Percentiles rank a stretch among this genome's conserved stretches.
These are phyloP conservation scores for Curvularia lunata DNA, from an alignment of 2,329 filamentous ascomycete genomes.

Conservation along the genomic window DNA sequence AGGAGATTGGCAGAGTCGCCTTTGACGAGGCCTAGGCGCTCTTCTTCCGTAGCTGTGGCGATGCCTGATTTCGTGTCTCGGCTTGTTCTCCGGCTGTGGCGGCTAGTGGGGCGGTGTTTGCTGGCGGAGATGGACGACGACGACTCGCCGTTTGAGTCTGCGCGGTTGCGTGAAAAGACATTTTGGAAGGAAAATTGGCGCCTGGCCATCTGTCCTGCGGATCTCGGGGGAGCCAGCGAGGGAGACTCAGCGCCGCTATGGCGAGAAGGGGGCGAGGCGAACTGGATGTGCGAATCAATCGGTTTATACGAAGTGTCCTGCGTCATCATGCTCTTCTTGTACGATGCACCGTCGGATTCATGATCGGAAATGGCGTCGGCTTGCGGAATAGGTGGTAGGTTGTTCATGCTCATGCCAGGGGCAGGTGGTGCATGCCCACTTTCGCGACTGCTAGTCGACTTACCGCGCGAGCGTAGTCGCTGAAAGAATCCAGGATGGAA, in stretches of 20 bases:
- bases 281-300: constrained; percentile 58
- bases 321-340: constrained; percentile 51
- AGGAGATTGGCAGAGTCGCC: constrained; percentile 61
- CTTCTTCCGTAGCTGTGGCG: constrained; percentile 74
- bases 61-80: constrained; percentile 51
- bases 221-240: constrained; percentile 59
- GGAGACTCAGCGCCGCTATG: constrained; percentile 50
- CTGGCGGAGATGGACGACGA: constrained; percentile 9
- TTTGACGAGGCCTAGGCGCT: constrained; percentile 80
- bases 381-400: constrained; percentile 29
- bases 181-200: constrained; percentile 94
- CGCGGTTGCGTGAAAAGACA: constrained; percentile 67
- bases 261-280: constrained; percentile 41
- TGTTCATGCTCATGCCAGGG: constrained; percentile 31
- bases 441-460: constrained; percentile 39
- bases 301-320: constrained; percentile 52
- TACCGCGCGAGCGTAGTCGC: constrained; percentile 43
- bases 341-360: constrained; percentile 54
- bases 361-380: constrained; percentile 34
- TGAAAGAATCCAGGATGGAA: constrained; percentile 59
- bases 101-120: constrained; percentile 32
- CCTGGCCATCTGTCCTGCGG: constrained; percentile 64
- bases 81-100: constrained; percentile 43
- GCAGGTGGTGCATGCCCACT: constrained; percentile 22
- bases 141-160: constrained; percentile 35